Percentiles rank a stretch among this genome's conserved stretches.
Evolutionary conservation across 805 yeast genomes (phyloP).

Genomic region (Citeromyces matritensis): DNA sequence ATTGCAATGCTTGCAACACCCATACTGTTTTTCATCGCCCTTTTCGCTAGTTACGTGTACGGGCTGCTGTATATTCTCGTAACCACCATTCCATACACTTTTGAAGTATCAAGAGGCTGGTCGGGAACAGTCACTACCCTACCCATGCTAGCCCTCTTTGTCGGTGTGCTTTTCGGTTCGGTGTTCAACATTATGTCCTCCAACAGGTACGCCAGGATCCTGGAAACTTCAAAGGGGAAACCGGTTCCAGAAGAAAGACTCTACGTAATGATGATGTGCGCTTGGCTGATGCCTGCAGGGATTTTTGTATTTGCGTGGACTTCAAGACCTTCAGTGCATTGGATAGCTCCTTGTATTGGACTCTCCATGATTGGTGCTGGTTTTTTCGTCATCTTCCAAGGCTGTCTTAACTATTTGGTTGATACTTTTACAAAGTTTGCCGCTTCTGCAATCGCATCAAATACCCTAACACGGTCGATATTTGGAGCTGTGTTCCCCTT

Average conservation of each 20-base stretch:
- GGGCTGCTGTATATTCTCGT: slow-evolving; percentile 29
- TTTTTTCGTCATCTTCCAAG: slow-evolving; percentile 40
- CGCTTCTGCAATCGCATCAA: slow-evolving; percentile 53
- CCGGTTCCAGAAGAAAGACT: slow-evolving; percentile 49
- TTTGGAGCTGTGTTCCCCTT: slow-evolving; percentile 52
- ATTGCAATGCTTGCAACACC: slow-evolving; percentile 22
- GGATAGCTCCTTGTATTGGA: slow-evolving; percentile 28
- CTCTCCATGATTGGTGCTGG: slow-evolving; percentile 28
- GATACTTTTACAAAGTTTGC: slow-evolving; percentile 43
- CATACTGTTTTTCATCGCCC: slow-evolving; percentile 23
- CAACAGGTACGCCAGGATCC: too few relatives aligned
- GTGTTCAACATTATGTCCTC: slow-evolving; percentile 9
- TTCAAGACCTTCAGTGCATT: slow-evolving; percentile 37
- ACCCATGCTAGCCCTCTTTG: slow-evolving; percentile 14
- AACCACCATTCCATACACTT: slow-evolving; percentile 26
- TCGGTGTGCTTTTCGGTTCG: not conserved
- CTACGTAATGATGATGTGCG: slow-evolving; percentile 38
- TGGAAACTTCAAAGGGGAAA: slow-evolving; percentile 17
- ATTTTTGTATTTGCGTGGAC: slow-evolving; percentile 55
- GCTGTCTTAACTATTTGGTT: slow-evolving; percentile 43
- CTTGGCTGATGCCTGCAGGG: slow-evolving; percentile 33
- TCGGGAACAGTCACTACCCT: slow-evolving; percentile 15
- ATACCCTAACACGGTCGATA: slow-evolving; percentile 40
- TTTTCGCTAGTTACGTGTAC: slow-evolving; percentile 33
- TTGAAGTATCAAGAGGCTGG: slow-evolving; percentile 13